Percentiles rank a stretch among this genome's conserved stretches.
Conservation (phyloP, 2,329 filamentous ascomycete genomes). For the Talaromyces sp. region DNA sequence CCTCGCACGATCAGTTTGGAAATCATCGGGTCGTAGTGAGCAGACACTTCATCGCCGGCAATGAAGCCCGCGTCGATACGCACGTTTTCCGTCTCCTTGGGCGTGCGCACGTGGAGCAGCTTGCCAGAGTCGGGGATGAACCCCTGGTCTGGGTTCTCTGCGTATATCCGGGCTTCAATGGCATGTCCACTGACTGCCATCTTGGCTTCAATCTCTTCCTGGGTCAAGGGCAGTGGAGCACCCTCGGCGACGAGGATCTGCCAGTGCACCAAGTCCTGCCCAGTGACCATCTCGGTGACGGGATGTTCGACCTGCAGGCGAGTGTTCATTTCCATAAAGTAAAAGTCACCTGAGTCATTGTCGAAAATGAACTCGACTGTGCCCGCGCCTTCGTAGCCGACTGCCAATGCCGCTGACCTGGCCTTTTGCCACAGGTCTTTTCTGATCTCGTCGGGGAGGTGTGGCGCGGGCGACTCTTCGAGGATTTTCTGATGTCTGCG, state of each 20-base stretch:
- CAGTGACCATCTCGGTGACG: conserved; percentile 76
- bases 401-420: conserved; percentile 57
- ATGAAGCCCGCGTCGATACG: conserved; percentile 92
- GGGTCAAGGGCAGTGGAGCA: conserved; percentile 60
- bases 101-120: conserved; percentile 76
- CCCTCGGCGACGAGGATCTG: conserved; percentile 82
- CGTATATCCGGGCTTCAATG: conserved; percentile 94
- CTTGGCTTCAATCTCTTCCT: conserved; percentile 59
- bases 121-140: conserved; percentile 93
- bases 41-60: conserved; percentile 84
- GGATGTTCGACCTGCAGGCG: conserved; percentile 95
- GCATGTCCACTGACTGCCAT: conserved; percentile 77
- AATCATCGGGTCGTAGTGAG: conserved; percentile 98
- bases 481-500: conserved; percentile 62
- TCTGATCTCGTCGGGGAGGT: conserved; percentile 54
- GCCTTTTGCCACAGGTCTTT: conserved; percentile 64
- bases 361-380: conserved; percentile 68
- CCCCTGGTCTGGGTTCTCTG: conserved; percentile 83
- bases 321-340: conserved; percentile 72
- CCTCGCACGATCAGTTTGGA: conserved; percentile 93
- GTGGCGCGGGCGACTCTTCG: conserved; percentile 61
- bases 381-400: conserved; percentile 61
- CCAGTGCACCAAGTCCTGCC: conserved; percentile 84
- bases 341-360: conserved; percentile 61
- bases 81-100: conserved; percentile 63